A percentile compares a stretch with the other conserved stretches of the same genome.
These are phyloP conservation scores for Fusarium circinatum DNA, from an alignment of 2,329 filamentous ascomycete species.

Conservation along the genomic window DNA sequence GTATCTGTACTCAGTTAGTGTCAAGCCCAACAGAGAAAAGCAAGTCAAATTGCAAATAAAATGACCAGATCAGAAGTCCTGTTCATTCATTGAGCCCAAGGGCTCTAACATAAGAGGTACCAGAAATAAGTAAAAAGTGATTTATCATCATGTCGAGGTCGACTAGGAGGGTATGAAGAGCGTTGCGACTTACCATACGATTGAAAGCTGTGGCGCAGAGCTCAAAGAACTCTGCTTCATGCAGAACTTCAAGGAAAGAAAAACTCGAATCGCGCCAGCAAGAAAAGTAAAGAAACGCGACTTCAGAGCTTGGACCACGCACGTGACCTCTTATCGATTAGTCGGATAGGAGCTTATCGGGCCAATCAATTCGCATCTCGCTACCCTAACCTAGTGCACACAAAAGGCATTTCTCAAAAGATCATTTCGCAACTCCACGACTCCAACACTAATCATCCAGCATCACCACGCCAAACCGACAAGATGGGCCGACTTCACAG, in stretches of 20 bases:
- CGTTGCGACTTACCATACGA: constrained; percentile 48
- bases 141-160: constrained; percentile 74
- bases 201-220: not conserved
- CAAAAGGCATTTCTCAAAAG: constrained; percentile 4
- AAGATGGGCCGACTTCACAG: constrained; percentile 98
- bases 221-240: not conserved
- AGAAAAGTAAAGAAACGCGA: constrained; percentile 38
- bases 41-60: constrained; percentile 7
- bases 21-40: not conserved
- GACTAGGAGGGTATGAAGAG: constrained; percentile 30
- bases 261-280: constrained; percentile 17
- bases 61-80: constrained; percentile 78
- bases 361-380: constrained; percentile 19
- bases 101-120: constrained; percentile 96
- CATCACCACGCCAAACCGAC: constrained; percentile 55
- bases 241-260: constrained; percentile 17
- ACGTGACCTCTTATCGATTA: constrained; percentile 18
- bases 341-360: too few species aligned
- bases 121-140: constrained; percentile 77
- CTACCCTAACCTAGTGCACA: constrained; percentile 53
- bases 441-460: constrained; percentile 37
- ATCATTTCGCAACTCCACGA: constrained; percentile 55
- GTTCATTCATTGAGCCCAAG: constrained; percentile 79
- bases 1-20: constrained; percentile 35
- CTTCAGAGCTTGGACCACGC: constrained; percentile 1